Evolutionary conservation across 164 flowering plant genomes (phyloP), one percentile per base, ranked within the genome.

Genomic region (Vitis cinerea): DNA sequence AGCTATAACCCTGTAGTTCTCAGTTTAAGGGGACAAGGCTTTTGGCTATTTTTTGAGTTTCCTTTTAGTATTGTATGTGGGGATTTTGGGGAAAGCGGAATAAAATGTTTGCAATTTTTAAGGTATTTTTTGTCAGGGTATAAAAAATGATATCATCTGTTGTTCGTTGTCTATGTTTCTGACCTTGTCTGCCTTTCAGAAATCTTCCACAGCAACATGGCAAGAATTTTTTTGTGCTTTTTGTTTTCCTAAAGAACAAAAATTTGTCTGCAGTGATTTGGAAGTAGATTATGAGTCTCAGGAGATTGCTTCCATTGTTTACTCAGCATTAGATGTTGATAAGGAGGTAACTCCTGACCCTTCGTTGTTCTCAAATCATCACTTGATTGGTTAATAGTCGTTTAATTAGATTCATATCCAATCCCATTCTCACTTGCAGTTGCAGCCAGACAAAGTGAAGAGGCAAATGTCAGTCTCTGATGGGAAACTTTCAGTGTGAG

Each of bases 401-500:
- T 50, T 63, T 1, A n/a, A 13, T 70, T 61, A 8, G 51, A 17
- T 77, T n/a, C 27, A 73, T 27, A 50, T 58, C 69, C 9, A 27
- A 9, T 72, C 59, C 14, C 19, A 8, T 71, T 63, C 66, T 61
- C 53, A 14, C 56, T 60, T 80, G 74, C 93, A 90, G 98, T 77
- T 93, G 84, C 98, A 91, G 53, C 97, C 95, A 23, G 92, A 90
- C 65, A 93, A 89, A 78, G 98, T 91, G 73, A 89, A 80, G 74
- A 79, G 97, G 81, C 68, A 74, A 44, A 90, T 90, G 90, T 69
- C 82, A 1, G 78, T 84, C 10, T 77, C 81, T 51, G 71, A 83
- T 61, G 95, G 97, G 72, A 90, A 84, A 75, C 94, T 93, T 67
- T 79, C 75, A 71, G 91, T 91, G 98, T 93, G 64, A 88, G 95